Evolutionary conservation across 1,284 basidiomycete species (phyloP).

Genomic region (Somion occarium): DNA sequence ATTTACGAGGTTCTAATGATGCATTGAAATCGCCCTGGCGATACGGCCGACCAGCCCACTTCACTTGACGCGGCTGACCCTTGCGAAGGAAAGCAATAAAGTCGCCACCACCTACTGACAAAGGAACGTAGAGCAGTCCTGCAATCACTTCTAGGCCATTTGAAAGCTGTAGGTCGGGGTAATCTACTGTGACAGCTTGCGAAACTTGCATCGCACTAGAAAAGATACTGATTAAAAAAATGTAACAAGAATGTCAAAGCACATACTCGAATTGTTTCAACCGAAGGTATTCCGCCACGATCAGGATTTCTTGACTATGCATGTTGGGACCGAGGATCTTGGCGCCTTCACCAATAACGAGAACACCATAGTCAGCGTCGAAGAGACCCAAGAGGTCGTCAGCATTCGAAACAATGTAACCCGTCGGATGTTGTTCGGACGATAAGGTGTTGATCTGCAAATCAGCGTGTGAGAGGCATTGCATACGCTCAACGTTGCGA

Average conservation of each 20-base stretch:
- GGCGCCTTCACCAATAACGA: slow-evolving; percentile 83
- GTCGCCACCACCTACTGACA: slow-evolving; percentile 67
- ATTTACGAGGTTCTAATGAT: slow-evolving; percentile 67
- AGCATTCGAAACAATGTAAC: slow-evolving; percentile 85
- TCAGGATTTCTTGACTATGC: slow-evolving; percentile 82
- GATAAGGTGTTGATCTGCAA: slow-evolving; percentile 73
- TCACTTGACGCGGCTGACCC: slow-evolving; percentile 68
- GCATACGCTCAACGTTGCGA: slow-evolving; percentile 2
- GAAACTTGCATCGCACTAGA: slow-evolving; percentile 59
- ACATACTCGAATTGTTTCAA: slow-evolving; percentile 69
- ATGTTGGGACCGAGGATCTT: slow-evolving; percentile 81
- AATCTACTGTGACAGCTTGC: slow-evolving; percentile 68
- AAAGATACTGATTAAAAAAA: not conserved
- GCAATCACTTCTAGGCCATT: slow-evolving; percentile 72
- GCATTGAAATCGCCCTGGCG: slow-evolving; percentile 31
- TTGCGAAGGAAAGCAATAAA: slow-evolving; percentile 83
- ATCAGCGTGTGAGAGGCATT: slow-evolving; percentile 11
- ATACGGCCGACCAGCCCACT: slow-evolving; percentile 80
- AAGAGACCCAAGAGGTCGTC: slow-evolving; percentile 81
- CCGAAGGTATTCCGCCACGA: slow-evolving; percentile 83
- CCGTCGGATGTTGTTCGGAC: slow-evolving; percentile 70
- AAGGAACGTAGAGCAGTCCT: slow-evolving; percentile 76
- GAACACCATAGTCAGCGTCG: slow-evolving; percentile 81
- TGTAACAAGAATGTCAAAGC: not conserved
- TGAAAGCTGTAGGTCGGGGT: slow-evolving; percentile 70